Evolutionary conservation across 2,329 filamentous ascomycete genomes (phyloP), one percentile per base, ranked within the genome.

Genomic region (Aspergillus fijiensis): DNA sequence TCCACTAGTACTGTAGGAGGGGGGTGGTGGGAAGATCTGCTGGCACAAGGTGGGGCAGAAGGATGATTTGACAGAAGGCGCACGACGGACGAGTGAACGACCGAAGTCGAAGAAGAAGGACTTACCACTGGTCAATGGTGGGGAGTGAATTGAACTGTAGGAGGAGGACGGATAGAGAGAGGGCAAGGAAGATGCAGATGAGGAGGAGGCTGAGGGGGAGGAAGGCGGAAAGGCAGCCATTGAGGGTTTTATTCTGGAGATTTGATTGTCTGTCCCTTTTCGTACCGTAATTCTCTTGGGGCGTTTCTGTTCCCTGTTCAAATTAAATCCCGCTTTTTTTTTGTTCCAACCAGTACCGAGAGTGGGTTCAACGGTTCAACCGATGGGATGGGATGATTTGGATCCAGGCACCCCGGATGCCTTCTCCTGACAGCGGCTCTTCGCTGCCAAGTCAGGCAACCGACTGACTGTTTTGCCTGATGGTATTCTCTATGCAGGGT

Each of bases 161-260:
- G 71, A 74, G 2, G 71, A 74, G n/a, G 39, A 45, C 14, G 69
- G 70, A 62, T 72, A 73, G 48, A 68, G 60, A 4, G 64, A 68
- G 25, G 67, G 64, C 19, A 69, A 72, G 27, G 70, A 67, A 31
- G 65, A 68, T 29, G 65, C 60, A 52, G 65, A 65, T 14, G 64
- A 67, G 31, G 62, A 62, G 12, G 63, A 65, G 29, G 52, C 66
- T 4, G 66, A 58, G 19, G 62, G 63, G 48, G 63, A 63, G 31
- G 67, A 67, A 33, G 60, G 58, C 29, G 51, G 59, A 57, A 59
- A 63, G 56, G 58, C 50, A 48, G 63, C 59, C 63, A 68, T 65
- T 54, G 60, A 60, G 45, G 49, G 47, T 33, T 19, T 27, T 19
- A 27, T 31, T 55, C 39, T 25, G 31, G n/a, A 19, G 29, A 29